These are phyloP conservation scores for Myriosclerotinia scirpicola DNA, from an alignment of 2,329 filamentous ascomycete species.

Conservation along the genomic window DNA sequence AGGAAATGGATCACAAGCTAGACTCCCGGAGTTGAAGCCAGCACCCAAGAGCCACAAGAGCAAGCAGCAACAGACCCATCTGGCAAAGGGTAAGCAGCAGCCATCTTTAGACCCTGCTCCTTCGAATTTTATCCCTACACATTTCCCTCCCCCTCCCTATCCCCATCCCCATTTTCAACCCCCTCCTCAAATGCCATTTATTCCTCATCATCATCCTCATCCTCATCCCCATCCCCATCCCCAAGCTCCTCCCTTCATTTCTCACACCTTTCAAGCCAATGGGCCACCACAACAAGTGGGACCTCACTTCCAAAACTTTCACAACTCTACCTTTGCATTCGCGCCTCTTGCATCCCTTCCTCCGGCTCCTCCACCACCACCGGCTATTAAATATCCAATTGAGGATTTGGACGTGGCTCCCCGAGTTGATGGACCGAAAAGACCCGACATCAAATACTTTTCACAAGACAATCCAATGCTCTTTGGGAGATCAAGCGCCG, in stretches of 20 bases:
- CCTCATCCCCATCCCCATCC: constrained; percentile 29
- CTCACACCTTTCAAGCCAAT: constrained; percentile 40
- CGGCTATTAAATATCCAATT: constrained; percentile 88
- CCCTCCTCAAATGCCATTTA: constrained; percentile 21
- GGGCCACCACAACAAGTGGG: constrained; percentile 40
- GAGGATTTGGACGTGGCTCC: constrained; percentile 85
- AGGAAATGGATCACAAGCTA: constrained; percentile 48
- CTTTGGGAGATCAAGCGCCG: constrained; percentile 48
- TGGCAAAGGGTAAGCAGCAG: constrained; percentile 44
- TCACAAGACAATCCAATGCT: constrained; percentile 62
- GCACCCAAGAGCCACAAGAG: constrained; percentile 68
- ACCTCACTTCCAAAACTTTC: constrained; percentile 42
- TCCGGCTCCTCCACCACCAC: constrained; percentile 64
- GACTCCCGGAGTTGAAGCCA: constrained; percentile 72
- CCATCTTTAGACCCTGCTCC: constrained; percentile 40
- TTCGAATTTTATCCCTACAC: constrained; percentile 26
- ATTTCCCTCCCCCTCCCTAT: constrained; percentile 29
- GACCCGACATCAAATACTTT: constrained; percentile 77
- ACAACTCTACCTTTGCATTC: constrained; percentile 48
- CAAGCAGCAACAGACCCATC: constrained; percentile 51
- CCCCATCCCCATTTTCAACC: constrained; percentile 29
- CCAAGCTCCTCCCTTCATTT: constrained; percentile 32
- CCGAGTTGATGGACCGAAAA: constrained; percentile 57
- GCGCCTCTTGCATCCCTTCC: constrained; percentile 49
- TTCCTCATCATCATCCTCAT: constrained; percentile 28